Conservation (phyloP, 192 early-diverging fungal species). For the Entomortierella parvispora region DNA sequence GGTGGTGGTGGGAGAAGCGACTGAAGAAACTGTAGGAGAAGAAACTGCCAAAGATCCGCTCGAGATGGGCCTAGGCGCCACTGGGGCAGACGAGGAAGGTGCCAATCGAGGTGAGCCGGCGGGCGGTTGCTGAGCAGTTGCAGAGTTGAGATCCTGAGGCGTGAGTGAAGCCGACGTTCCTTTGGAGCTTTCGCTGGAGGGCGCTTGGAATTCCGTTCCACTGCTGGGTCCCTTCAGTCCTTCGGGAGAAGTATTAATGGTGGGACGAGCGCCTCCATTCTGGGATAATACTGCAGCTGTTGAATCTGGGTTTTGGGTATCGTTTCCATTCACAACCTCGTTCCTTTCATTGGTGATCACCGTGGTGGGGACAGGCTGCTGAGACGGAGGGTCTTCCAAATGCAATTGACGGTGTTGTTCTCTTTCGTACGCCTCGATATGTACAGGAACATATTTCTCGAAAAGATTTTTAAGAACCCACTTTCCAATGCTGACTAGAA, state of each 20-base stretch:
- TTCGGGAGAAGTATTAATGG: conserved; percentile 38
- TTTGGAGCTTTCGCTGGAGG: conserved; percentile 9
- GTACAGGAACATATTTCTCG: conserved; percentile 60
- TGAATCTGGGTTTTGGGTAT: conserved; percentile 13
- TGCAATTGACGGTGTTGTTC: conserved; percentile 44
- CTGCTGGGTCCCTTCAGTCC: conserved; percentile 1
- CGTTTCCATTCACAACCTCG: conserved; percentile 21
- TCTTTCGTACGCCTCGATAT: conserved; percentile 63
- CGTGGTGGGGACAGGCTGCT: conserved; percentile 21
- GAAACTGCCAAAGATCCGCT: conserved; percentile 40
- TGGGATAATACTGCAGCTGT: not conserved
- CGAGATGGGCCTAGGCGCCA: conserved; percentile 34
- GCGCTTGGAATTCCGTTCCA: not conserved
- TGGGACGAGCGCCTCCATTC: conserved; percentile 17
- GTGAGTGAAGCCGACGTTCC: conserved; percentile 1
- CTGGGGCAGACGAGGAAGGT: conserved; percentile 36
- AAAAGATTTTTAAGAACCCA: conserved; percentile 86
- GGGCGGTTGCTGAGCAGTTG: not conserved
- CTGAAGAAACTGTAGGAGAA: conserved; percentile 18
- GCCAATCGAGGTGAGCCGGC: not conserved
- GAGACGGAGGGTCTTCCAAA: conserved; percentile 20
- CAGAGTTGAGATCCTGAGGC: conserved; percentile 4
- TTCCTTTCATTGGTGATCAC: conserved; percentile 35
- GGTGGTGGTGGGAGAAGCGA: conserved; percentile 29
- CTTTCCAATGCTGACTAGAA: conserved; percentile 81